Conservation (phyloP, 2,329 filamentous ascomycete species). For the Fonsecaea monophora region DNA sequence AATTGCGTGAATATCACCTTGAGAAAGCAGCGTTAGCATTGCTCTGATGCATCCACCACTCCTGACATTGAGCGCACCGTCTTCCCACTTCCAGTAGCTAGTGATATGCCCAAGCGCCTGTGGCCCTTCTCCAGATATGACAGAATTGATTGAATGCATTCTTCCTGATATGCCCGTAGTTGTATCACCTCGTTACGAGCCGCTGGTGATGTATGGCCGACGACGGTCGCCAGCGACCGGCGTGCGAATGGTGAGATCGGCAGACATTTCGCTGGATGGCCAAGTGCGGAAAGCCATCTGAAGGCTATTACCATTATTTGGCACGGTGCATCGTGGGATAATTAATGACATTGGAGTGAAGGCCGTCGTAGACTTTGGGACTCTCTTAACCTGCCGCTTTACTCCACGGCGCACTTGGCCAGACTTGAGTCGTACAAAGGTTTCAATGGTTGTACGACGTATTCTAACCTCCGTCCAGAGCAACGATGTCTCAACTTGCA, state of each 20-base stretch:
- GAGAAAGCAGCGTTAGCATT: conserved; percentile 7
- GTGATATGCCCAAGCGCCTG: conserved; percentile 79
- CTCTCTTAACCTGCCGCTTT: too few relatives aligned
- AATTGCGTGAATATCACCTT: conserved; percentile 96
- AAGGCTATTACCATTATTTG: conserved; percentile 38
- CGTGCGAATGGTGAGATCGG: conserved; percentile 32
- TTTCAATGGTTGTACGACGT: too few relatives aligned
- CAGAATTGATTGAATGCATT: conserved; percentile 85
- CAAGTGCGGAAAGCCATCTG: conserved; percentile 43
- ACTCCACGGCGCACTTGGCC: too few relatives aligned
- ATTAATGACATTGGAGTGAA: conserved; percentile 47
- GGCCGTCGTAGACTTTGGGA: too few relatives aligned
- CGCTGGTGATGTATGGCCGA: conserved; percentile 26
- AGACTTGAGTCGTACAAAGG: too few relatives aligned
- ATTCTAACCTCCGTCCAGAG: too few relatives aligned
- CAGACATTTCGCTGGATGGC: conserved; percentile 25
- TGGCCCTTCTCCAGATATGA: conserved; percentile 72
- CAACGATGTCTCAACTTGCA: too few relatives aligned
- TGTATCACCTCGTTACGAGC: conserved; percentile 55
- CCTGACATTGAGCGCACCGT: conserved; percentile 63
- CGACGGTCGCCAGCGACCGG: conserved; percentile 39
- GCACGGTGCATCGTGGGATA: conserved; percentile 11
- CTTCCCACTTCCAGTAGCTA: conserved; percentile 89
- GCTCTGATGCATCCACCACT: background rate
- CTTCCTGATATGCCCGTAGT: conserved; percentile 85